Evolutionary conservation across 495 filamentous ascomycete genomes (phyloP), one percentile per base, ranked within the genome.

Genomic region (Cetradonia linearis): DNA sequence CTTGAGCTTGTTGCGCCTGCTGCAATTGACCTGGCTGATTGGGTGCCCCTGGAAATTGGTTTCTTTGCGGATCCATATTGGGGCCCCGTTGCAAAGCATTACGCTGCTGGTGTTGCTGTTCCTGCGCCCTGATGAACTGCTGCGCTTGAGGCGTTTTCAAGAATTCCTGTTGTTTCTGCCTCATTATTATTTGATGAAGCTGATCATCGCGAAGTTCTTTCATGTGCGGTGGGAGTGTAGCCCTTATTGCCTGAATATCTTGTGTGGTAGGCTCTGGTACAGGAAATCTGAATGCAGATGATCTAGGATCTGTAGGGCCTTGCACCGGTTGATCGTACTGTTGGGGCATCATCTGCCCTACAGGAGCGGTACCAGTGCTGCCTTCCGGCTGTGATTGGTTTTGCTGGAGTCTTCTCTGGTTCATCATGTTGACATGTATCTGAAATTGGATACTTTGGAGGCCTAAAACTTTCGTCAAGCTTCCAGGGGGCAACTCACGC

Each of bases 401-500:
- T 28, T 31, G 49, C 23, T 40, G 66, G 58, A 42, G 30, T 54
- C 63, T 58, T 64, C 62, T 54, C 62, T 56, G 23, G 63, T 50
- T 60, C 57, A 63, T 62, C 36, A 38, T 65, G 58, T 56, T 69
- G 67, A 30, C 3, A 68, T 44, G 52, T 65, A 38, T 73, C 67
- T 70, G 77, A 66, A 71, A 85, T 66, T 88, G 84, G 27, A 76
- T 67, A 27, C 71, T 72, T 60, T 89, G 85, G 3, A 80, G 59
- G 14, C 67, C 68, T 59, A 78, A 68, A 3, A 89, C 59, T 49
- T 76, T 74, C 14, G 72, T 65, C 8, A 77, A 50, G 31, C 78
- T 74, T 1, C 74, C 67, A 2, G 72, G 66, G 4, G 69, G 66
- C 18, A 76, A 44, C 7, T 62, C 67, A 36, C 76, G 74, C n/a